A percentile compares a stretch with the other conserved stretches of the same genome.
Evolutionary conservation across 2,329 filamentous ascomycete genomes (phyloP).

Genomic region (Aureobasidium sp.): DNA sequence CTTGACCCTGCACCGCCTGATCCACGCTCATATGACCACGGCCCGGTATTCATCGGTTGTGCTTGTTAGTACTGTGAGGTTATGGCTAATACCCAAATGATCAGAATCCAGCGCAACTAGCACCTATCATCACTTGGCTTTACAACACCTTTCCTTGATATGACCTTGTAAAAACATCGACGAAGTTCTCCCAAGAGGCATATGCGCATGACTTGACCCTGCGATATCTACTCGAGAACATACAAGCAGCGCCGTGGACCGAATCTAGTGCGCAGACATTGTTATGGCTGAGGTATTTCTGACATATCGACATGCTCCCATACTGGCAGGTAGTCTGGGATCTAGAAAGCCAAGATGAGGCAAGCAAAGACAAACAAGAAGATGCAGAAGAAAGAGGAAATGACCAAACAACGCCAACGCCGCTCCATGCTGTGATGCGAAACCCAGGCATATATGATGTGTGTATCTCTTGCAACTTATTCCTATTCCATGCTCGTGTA

Average conservation of each 20-base stretch:
- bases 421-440: conserved; percentile 6
- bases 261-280: not conserved
- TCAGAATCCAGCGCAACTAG: not conserved
- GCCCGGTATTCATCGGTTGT: not conserved
- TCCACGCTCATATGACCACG: not conserved
- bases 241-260: not conserved
- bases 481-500: conserved; percentile 60
- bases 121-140: not conserved
- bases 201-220: too few relatives aligned
- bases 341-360: not conserved
- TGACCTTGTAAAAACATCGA: not conserved
- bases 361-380: not conserved
- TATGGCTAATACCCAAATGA: not conserved
- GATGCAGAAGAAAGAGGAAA: not conserved
- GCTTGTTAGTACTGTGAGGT: not conserved
- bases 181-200: not conserved
- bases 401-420: conserved; percentile 7
- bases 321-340: not conserved
- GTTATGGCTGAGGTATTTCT: not conserved
- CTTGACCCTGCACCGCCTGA: not conserved
- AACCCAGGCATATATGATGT: not conserved
- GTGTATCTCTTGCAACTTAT: not conserved
- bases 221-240: not conserved
- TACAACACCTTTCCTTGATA: not conserved
- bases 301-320: not conserved